These are phyloP conservation scores for Fusarium compactum DNA, from an alignment of 2,329 filamentous ascomycete species.

Conservation along the genomic window DNA sequence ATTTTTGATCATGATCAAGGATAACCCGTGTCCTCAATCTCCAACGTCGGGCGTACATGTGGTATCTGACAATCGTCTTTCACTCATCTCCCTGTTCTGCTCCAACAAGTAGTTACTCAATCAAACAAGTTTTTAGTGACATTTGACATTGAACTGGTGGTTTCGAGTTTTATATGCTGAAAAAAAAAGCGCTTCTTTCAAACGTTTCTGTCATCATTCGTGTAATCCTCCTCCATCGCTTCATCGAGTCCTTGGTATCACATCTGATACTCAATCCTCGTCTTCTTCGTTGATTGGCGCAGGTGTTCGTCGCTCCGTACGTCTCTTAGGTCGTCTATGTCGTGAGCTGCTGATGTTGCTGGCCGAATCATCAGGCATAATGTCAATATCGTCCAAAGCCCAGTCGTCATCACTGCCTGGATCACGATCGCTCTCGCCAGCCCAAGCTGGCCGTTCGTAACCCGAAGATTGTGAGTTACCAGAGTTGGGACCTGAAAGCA, in stretches of 20 bases:
- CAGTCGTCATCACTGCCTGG: conserved; percentile 69
- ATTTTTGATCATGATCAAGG: conserved; percentile 11
- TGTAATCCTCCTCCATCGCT: conserved; percentile 14
- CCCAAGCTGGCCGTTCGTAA: conserved; percentile 58
- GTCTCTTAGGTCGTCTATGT: conserved; percentile 74
- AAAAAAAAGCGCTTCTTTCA: conserved; percentile 38
- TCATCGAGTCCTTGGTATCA: conserved; percentile 13
- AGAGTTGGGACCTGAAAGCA: conserved; percentile 62
- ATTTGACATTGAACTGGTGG: conserved; percentile 30
- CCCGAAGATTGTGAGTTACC: conserved; percentile 60
- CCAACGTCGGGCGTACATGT: conserved; percentile 38
- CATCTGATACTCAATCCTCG: conserved; percentile 62
- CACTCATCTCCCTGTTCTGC: conserved; percentile 22
- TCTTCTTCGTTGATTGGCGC: conserved; percentile 80
- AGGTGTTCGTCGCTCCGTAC: conserved; percentile 76
- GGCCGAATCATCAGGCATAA: conserved; percentile 83
- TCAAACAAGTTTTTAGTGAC: conserved; percentile 38
- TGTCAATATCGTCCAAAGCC: conserved; percentile 68
- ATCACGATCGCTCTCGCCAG: conserved; percentile 59
- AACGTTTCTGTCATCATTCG: conserved; percentile 37
- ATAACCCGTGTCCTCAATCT: background rate
- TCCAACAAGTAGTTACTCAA: conserved; percentile 32
- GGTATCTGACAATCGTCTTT: conserved; percentile 46
- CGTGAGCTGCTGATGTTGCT: conserved; percentile 82
- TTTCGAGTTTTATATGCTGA: conserved; percentile 39